phyloP scores from a whole-genome alignment of 352 stramenopile species.

The Pythium folliculosum region DNA sequence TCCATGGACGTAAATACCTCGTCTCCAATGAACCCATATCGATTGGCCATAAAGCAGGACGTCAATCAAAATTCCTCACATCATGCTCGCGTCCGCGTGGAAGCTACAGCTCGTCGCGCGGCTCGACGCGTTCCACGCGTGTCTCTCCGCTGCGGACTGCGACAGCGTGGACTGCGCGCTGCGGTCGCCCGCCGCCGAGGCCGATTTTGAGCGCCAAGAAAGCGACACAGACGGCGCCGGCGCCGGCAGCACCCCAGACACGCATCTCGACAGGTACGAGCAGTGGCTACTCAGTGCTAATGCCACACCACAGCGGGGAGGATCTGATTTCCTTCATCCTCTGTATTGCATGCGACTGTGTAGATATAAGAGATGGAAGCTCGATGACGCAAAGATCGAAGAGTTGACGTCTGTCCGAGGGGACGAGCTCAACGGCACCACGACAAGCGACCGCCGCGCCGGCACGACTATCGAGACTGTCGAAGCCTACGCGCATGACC shows the following conservation, averaged over 20 bases:
- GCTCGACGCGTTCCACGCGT: slow-evolving; percentile 17
- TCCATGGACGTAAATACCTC: neutral
- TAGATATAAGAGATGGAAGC: slow-evolving; percentile 73
- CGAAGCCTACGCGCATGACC: slow-evolving; percentile 25
- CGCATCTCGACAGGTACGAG: slow-evolving; percentile 50
- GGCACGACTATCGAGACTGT: slow-evolving; percentile 14
- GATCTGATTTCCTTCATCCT: neutral
- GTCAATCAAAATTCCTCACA: neutral
- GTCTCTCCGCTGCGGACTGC: slow-evolving; percentile 12
- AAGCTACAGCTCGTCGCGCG: slow-evolving; percentile 25
- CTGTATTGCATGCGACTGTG: neutral
- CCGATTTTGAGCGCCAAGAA: slow-evolving; percentile 1
- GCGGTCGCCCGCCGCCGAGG: neutral
- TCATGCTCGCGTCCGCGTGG: slow-evolving; percentile 4
- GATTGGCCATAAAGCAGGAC: slow-evolving; percentile 25
- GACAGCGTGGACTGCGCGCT: slow-evolving; percentile 3
- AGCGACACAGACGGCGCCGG: neutral
- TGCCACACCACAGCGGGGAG: no score
- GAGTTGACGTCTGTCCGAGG: slow-evolving; percentile 41
- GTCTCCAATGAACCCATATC: slow-evolving; percentile 15
- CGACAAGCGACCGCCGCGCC: neutral
- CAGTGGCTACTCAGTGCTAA: neutral
- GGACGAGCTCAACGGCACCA: neutral
- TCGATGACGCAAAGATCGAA: slow-evolving; percentile 52
- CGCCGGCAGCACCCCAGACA: slow-evolving; percentile 3